Evolutionary conservation across 2,329 filamentous ascomycete genomes (phyloP), one percentile per base, ranked within the genome.

Genomic region (Talaromyces sp.): DNA sequence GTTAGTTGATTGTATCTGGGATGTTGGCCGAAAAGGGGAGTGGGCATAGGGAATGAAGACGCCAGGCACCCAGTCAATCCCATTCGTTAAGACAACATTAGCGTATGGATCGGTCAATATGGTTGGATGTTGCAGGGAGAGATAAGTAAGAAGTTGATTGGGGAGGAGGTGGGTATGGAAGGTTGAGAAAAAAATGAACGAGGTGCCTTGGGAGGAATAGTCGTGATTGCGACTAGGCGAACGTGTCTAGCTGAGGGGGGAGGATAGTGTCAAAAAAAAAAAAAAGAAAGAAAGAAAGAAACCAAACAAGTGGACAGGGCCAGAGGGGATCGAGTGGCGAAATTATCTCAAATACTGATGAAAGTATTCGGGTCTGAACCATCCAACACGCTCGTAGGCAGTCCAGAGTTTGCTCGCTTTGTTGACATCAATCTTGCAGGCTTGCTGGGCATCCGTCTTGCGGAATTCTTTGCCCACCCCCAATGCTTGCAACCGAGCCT

Each of bases 351-450:
- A 61, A 58, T 75, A 77, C 55, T 79, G 67, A 52, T 71, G 64
- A 56, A 84, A 82, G 66, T 76, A 74, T 40, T 78, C 71, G 9
- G 72, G 73, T 37, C 88, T 80, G 58, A 96, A 85, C 90, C 91
- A 96, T 62, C 88, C 89, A 33, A 94, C 89, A 64, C 86, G 87
- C 45, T 96, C 89, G 68, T 90, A 97, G 5, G 91, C 91, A 33
- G 86, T 86, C 89, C 91, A 96, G 42, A 97, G 80, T 72, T 93
- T 93, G 61, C 90, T 95, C 3, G 92, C 91, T 79, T 97, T 97
- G 80, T 97, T 97, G 70, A 97, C 93, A 66, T 97, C 93, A 59
- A 97, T 96, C 78, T 95, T 95, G 82, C 91, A 96, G n/a, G 90
- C 91, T 71, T 96, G 90, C 72, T 97, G 93, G 4, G 91, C 91